Evolutionary conservation across 805 yeast genomes (phyloP), one percentile per base, ranked within the genome.

Genomic region (Metschnikowia reukaufii): DNA sequence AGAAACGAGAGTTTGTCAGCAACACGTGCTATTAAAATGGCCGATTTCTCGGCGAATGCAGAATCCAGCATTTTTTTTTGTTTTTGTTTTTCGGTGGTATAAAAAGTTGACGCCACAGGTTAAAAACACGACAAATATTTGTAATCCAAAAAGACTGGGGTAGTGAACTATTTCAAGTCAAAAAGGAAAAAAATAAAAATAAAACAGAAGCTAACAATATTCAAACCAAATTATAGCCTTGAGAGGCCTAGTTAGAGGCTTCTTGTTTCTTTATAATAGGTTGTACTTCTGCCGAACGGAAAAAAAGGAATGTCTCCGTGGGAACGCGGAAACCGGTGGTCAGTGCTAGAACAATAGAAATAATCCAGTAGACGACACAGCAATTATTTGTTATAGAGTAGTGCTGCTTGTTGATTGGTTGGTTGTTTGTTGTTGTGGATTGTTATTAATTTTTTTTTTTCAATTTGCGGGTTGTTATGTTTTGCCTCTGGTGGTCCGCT

Each of bases 401-500:
- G 2, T 25, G 2, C 12, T 25, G n/a, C n/a, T n/a, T n/a, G n/a
- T n/a, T n/a, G n/a, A n/a, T n/a, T n/a, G n/a, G n/a, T n/a, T n/a
- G n/a, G n/a, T n/a, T n/a, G n/a, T n/a, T n/a, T n/a, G n/a, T n/a
- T n/a, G n/a, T n/a, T n/a, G n/a, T n/a, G n/a, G n/a, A n/a, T n/a
- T n/a, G n/a, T n/a, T n/a, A n/a, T n/a, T 25, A 25, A 25, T 25
- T 9, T 25, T 25, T 25, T 25, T 25, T 25, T 3, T 9, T 13
- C 16, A 17, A 31, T 21, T 23, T 45, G 18, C 19, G 19, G 45
- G 15, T 44, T 12, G n/a, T 32, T 19, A n/a, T 36, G 29, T n/a
- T 45, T 39, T 16, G 44, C 29, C 34, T 36, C 31, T 29, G 33
- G n/a, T 8, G n/a, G n/a, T n/a, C n/a, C n/a, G n/a, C n/a, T n/a